A percentile compares a stretch with the other conserved stretches of the same genome.
These are phyloP conservation scores for Golubevia sp. DNA, from an alignment of 1,284 basidiomycete species.

Conservation along the genomic window DNA sequence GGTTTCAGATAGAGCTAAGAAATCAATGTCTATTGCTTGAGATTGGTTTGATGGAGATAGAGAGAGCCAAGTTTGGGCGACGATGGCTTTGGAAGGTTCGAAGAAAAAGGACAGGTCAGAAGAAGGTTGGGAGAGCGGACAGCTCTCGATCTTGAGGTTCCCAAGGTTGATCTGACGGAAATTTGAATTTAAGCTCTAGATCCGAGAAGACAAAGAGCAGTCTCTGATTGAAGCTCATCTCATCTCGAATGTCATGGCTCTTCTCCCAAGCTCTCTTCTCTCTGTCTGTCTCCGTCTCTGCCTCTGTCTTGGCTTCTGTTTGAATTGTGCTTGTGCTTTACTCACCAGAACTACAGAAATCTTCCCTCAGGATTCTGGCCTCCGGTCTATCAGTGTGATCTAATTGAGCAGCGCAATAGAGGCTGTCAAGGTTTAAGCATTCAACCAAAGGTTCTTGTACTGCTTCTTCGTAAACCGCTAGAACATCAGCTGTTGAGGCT, in stretches of 20 bases:
- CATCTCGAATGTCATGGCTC: no score
- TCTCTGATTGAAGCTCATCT: no score
- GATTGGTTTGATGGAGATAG: constrained; percentile 19
- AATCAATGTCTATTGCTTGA: constrained; percentile 45
- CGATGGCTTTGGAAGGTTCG: constrained; percentile 14
- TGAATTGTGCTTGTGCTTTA: no score
- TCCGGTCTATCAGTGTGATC: constrained; percentile 22
- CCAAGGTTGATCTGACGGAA: no score
- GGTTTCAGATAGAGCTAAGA: constrained; percentile 29
- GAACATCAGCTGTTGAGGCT: constrained; percentile 28
- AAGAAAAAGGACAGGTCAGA: no score
- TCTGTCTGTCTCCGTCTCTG: no score
- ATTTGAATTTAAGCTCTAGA: no score
- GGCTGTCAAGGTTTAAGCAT: constrained; percentile 32
- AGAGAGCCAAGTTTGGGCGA: constrained; percentile 35
- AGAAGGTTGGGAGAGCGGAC: no score
- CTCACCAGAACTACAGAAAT: constrained; percentile 35
- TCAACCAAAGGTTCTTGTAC: constrained; percentile 43
- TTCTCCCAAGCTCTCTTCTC: no score
- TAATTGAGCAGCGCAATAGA: constrained; percentile 33
- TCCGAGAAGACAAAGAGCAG: no score
- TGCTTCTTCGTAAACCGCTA: constrained; percentile 39
- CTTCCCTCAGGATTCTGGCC: constrained; percentile 34
- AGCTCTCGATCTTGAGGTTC: no score
- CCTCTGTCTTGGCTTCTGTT: no score